Conservation (phyloP, 2,329 filamentous ascomycete genomes). For the Arthrobotrys musiformis region DNA sequence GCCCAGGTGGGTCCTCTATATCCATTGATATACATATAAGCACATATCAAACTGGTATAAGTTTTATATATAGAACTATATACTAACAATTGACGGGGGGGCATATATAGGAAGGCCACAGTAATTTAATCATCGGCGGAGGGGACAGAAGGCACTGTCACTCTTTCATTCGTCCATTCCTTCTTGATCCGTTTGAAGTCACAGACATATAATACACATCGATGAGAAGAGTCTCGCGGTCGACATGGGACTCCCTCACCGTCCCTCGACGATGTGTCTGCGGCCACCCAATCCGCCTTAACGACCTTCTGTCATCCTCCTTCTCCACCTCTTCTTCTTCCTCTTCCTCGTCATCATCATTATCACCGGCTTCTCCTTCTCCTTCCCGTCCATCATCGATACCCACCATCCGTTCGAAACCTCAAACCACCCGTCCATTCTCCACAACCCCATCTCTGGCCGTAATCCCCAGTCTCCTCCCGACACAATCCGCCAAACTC, state of each 20-base stretch:
- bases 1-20: conserved; percentile 11
- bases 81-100: too few relatives aligned
- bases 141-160: conserved; percentile 17
- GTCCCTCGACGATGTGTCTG: conserved; percentile 54
- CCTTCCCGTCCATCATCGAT: conserved; percentile 4
- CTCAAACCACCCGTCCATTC: conserved; percentile 13
- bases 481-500: conserved; percentile 79
- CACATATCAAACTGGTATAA: too few relatives aligned
- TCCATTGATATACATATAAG: too few relatives aligned
- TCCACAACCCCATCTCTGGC: conserved; percentile 36
- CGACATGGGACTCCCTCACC: conserved; percentile 54
- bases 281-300: conserved; percentile 43
- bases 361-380: neutral
- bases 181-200: conserved; percentile 11
- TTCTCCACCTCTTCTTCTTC: conserved; percentile 28
- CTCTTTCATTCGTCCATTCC: neutral
- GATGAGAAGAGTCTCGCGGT: conserved; percentile 54
- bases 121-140: conserved; percentile 46
- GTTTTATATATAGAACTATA: too few relatives aligned
- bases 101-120: conserved; percentile 32
- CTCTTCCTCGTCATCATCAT: conserved; percentile 4
- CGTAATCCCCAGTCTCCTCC: conserved; percentile 29
- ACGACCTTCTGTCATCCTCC: conserved; percentile 36
- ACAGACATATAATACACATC: conserved; percentile 22
- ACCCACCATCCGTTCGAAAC: conserved; percentile 15